Base-by-base conservation (phyloP, 2,329 filamentous ascomycete genomes). In the Aspergillus bombycis region DNA sequence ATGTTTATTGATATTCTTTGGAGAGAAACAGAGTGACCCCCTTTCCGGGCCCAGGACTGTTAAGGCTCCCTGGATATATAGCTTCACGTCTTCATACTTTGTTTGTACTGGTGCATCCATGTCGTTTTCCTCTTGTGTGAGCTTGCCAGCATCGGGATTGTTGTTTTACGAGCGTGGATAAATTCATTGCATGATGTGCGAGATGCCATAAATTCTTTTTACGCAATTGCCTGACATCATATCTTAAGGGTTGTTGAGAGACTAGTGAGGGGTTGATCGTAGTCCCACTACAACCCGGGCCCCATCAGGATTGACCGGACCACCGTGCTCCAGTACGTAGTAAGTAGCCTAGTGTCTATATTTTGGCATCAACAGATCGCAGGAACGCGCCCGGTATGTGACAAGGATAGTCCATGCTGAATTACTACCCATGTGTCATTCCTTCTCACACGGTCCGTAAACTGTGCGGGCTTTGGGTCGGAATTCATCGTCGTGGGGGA, bases 171-270 rank as follows among this genome's bases (percentile, higher is more conserved):
- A 19, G 50, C n/a, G 28, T 53, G n/a, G 32, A 34, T 23, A 54
- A 26, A 36, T 38, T 36, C n/a, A 55, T 55, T 38, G 52, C 52
- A 38, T 55, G 32, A 28, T 55, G 52, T 36, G 12, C n/a, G 52
- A 16, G 52, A 54, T 30, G 19, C 4, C 16, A 7, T n/a, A 54
- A 19, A 7, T 32, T 41, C 38, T n/a, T 21, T 11, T 55, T 55
- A 38, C 52, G 32, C 52, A 38, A 55, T 55, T 55, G n/a, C 32
- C 52, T 55, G 52, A 55, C 52, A 55, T 55, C 52, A 55, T 55
- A 55, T 55, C 32, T 14, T 21, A 34, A n/a, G 14, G 52, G 11
- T 10, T 7, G 30, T 16, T 54, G 32, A 54, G 52, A 54, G 16
- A 23, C 32, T 38, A 38, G 32, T 38, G 32, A 55, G 52, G 52